Evolutionary conservation across 257 asterid species (phyloP).

Genomic region (Fraxinus anomala): DNA sequence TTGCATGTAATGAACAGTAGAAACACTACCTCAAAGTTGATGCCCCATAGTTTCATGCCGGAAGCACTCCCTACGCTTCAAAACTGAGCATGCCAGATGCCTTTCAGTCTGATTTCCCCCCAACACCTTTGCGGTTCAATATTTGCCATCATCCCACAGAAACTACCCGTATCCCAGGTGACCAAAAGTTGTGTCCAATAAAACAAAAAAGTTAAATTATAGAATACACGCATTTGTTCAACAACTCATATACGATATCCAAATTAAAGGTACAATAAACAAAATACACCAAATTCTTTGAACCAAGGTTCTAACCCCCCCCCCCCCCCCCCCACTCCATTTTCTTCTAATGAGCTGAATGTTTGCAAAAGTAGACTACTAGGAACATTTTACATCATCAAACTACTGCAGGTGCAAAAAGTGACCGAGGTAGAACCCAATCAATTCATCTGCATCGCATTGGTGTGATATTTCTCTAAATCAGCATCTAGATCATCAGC

Average conservation of each 20-base stretch:
- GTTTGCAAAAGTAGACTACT: constrained; percentile 3
- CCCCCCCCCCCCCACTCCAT: constrained; percentile 6
- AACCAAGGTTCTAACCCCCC: constrained; percentile 19
- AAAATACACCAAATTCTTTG: constrained; percentile 9
- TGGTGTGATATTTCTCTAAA: constrained; percentile 60
- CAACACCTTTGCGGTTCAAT: constrained; percentile 5
- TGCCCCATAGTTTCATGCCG: constrained; percentile 12
- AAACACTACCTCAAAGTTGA: constrained; percentile 33
- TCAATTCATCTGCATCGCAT: constrained; percentile 54
- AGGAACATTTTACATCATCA: constrained; percentile 3
- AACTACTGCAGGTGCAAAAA: constrained; percentile 9
- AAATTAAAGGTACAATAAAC: constrained; percentile 25
- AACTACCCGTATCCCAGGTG: constrained; percentile 18
- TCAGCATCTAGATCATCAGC: constrained; percentile 77
- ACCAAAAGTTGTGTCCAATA: constrained; percentile 18
- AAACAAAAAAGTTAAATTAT: neutral
- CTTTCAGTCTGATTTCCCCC: constrained; percentile 14
- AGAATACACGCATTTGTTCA: constrained; percentile 27
- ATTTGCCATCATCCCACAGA: constrained; percentile 22
- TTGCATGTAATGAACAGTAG: neutral
- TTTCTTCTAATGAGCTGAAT: constrained; percentile 18
- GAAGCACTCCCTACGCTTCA: constrained; percentile 27
- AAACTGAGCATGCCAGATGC: constrained; percentile 21
- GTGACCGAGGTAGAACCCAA: constrained; percentile 3
- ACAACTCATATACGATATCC: constrained; percentile 29